Evolutionary conservation across 2,329 filamentous ascomycete species (phyloP).

Genomic region (Ascochyta viciae-villosae): DNA sequence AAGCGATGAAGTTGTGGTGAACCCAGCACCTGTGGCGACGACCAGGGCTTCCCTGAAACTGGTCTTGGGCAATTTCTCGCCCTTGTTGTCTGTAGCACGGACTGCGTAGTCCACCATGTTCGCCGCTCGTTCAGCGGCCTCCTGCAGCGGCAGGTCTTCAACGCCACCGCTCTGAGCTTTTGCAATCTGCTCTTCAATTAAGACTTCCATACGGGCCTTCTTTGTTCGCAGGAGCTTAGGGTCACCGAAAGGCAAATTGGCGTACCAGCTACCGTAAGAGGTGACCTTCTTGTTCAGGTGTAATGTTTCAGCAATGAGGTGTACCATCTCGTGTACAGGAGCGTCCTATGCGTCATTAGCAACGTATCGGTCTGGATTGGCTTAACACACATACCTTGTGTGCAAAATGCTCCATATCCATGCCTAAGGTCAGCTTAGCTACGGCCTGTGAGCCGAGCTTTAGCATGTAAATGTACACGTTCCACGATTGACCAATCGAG

Average conservation of each 20-base stretch:
- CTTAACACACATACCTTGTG: constrained; percentile 1
- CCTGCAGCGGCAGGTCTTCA: constrained; percentile 46
- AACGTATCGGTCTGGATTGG: too few relatives aligned
- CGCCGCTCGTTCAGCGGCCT: constrained; percentile 47
- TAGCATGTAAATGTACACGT: constrained; percentile 60
- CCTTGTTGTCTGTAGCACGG: constrained; percentile 31
- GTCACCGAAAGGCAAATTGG: constrained; percentile 64
- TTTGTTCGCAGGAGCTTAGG: constrained; percentile 46
- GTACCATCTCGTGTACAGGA: constrained; percentile 60
- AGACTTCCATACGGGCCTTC: constrained; percentile 24
- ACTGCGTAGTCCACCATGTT: constrained; percentile 44
- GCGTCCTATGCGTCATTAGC: constrained; percentile 45
- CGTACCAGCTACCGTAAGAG: constrained; percentile 63
- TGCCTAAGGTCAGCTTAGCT: constrained; percentile 54
- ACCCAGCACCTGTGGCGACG: constrained; percentile 27
- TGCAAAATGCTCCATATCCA: constrained; percentile 56
- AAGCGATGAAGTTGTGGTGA: constrained; percentile 32
- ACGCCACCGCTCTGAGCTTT: constrained; percentile 20
- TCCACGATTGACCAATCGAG: constrained; percentile 53
- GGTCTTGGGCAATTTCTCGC: constrained; percentile 27
- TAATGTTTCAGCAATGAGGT: constrained; percentile 59
- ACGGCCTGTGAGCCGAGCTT: constrained; percentile 56
- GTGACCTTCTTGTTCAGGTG: constrained; percentile 67
- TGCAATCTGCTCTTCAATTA: constrained; percentile 26
- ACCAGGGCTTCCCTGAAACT: constrained; percentile 53